phyloP scores from a whole-genome alignment of 2,329 filamentous ascomycete genomes.

The Ramularia endophylla region DNA sequence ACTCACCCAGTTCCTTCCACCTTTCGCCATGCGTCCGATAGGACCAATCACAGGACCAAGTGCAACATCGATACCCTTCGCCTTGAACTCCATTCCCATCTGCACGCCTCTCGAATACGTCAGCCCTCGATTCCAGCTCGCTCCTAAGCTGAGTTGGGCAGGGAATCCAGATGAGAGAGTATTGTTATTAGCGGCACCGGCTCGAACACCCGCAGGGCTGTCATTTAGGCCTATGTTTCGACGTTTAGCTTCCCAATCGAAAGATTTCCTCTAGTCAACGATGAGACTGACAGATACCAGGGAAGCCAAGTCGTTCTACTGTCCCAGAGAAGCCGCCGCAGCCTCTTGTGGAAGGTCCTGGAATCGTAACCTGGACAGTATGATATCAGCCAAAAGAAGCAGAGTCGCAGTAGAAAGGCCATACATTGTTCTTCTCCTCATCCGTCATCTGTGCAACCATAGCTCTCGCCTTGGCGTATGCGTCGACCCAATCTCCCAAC shows the following conservation, averaged over 20 bases:
- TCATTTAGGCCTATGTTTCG: constrained; percentile 1
- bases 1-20: constrained; percentile 26
- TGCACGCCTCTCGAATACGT: constrained; percentile 28
- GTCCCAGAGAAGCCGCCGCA: constrained; percentile 35
- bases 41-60: constrained; percentile 28
- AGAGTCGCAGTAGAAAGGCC: constrained; percentile 12
- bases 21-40: constrained; percentile 22
- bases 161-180: constrained; percentile 32
- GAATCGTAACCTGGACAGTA: not conserved
- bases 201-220: constrained; percentile 23
- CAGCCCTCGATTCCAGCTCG: constrained; percentile 34
- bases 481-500: constrained; percentile 29
- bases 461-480: constrained; percentile 34
- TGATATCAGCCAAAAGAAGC: not conserved
- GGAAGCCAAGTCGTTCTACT: constrained; percentile 33
- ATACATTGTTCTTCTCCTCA: constrained; percentile 36
- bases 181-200: constrained; percentile 33
- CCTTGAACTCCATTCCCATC: constrained; percentile 29
- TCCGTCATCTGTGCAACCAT: constrained; percentile 34
- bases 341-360: constrained; percentile 7
- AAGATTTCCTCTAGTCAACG: no score
- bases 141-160: constrained; percentile 31
- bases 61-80: constrained; percentile 25
- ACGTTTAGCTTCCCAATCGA: no score
- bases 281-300: constrained; percentile 31